Conservation (phyloP, 805 yeast genomes). For the Suhomyces sp. region DNA sequence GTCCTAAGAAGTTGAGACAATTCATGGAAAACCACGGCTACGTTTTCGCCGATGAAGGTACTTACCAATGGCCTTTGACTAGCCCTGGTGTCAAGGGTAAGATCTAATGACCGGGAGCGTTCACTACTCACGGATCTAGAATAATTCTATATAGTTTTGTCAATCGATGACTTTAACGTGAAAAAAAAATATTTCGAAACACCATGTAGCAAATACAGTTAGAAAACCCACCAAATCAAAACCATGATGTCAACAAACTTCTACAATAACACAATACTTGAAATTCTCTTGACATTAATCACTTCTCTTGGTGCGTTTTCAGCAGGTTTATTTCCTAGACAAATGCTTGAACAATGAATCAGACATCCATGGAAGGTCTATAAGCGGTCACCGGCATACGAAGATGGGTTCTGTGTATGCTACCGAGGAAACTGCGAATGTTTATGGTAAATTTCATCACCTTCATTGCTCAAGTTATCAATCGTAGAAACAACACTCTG, state of each 20-base stretch:
- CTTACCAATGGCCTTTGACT: constrained; percentile 91
- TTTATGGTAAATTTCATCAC: constrained; percentile 76
- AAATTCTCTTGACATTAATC: too few species aligned
- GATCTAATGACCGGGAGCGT: too few species aligned
- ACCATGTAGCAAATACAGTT: too few species aligned
- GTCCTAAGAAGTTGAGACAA: constrained; percentile 64
- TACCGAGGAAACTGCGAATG: constrained; percentile 98
- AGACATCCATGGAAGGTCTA: constrained; percentile 92
- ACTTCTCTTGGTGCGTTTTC: constrained; percentile 5
- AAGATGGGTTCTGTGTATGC: constrained; percentile 84
- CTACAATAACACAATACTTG: too few species aligned
- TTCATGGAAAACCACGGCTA: constrained; percentile 74
- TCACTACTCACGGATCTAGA: too few species aligned
- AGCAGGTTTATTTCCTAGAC: constrained; percentile 5
- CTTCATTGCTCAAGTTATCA: constrained; percentile 27
- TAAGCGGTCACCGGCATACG: constrained; percentile 84
- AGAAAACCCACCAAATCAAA: too few species aligned
- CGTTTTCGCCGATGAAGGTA: constrained; percentile 56
- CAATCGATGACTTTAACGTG: too few species aligned
- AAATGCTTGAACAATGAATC: constrained; percentile 39
- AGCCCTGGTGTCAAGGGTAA: constrained; percentile 42
- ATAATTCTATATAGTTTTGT: too few species aligned
- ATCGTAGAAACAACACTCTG: not conserved
- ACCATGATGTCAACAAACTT: too few species aligned
- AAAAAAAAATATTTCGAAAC: too few species aligned